Percentiles rank a stretch among this genome's conserved stretches.
phyloP scores from a whole-genome alignment of 352 stramenopile genomes.

The Phytopythium delawarense region DNA sequence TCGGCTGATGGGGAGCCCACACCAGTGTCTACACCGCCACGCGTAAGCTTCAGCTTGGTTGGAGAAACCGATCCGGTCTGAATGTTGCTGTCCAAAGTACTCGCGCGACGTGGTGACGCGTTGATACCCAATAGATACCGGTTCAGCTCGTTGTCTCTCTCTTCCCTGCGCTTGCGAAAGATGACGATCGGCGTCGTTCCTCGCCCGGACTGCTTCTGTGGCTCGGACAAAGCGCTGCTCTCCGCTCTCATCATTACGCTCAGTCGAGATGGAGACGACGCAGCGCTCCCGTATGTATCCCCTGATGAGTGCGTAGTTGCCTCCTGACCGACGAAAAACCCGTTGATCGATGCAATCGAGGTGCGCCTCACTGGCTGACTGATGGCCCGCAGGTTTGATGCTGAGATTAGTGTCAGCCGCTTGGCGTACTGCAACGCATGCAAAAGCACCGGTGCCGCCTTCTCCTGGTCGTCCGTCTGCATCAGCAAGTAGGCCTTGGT shows the following conservation, averaged over 20 bases:
- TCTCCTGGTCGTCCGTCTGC: slow-evolving; percentile 12
- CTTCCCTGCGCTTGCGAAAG: slow-evolving; percentile 2
- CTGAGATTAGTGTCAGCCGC: slow-evolving; percentile 17
- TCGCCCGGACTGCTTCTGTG: neutral
- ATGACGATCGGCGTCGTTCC: neutral
- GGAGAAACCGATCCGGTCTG: neutral
- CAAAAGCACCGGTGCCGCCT: slow-evolving; percentile 20
- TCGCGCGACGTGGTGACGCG: neutral
- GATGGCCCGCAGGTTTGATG: neutral
- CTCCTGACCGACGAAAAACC: neutral
- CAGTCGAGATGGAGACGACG: neutral
- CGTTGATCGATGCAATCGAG: neutral
- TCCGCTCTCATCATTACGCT: neutral
- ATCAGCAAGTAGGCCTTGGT: slow-evolving; percentile 34
- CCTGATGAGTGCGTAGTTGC: neutral
- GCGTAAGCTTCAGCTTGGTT: neutral
- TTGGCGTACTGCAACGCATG: slow-evolving; percentile 34
- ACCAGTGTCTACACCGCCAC: neutral
- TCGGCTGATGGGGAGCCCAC: neutral
- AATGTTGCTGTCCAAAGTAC: too few species aligned
- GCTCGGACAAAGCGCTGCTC: neutral
- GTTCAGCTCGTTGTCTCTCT: slow-evolving; percentile 5
- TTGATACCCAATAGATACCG: neutral
- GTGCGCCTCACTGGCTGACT: neutral
- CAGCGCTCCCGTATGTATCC: neutral